Evolutionary conservation across 345 rosid species (phyloP).

Genomic region (Boechera retrofracta): DNA sequence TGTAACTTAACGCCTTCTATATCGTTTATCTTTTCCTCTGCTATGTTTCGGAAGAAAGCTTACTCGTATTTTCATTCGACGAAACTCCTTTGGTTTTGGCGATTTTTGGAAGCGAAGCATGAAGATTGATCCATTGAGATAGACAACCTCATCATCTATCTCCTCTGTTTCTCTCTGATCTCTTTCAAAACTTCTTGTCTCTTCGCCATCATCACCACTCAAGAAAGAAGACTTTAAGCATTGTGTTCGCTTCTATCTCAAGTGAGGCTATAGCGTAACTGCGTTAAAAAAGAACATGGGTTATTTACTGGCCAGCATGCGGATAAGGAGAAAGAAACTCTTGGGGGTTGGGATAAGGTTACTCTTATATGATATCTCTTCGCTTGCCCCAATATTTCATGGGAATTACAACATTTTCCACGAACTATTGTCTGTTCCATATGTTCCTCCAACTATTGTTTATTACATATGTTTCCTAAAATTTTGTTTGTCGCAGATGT

Average conservation of each 20-base stretch:
- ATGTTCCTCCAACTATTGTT: neutral
- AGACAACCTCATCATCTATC: neutral
- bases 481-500: neutral
- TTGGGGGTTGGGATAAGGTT: slow-evolving; percentile 21
- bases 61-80: slow-evolving; percentile 2
- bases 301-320: neutral
- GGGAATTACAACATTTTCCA: neutral
- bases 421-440: neutral
- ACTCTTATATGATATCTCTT: neutral
- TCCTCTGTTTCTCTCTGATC: neutral
- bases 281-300: neutral
- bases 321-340: slow-evolving; percentile 25
- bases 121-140: neutral
- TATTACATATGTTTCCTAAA: neutral
- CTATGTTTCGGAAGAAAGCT: slow-evolving; percentile 10
- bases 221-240: neutral
- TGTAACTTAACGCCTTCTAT: slow-evolving; percentile 1
- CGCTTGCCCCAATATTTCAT: neutral
- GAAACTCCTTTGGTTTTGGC: slow-evolving; percentile 4
- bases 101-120: slow-evolving; percentile 13
- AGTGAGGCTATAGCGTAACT: neutral
- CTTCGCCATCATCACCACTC: neutral
- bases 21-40: neutral
- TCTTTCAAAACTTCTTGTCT: neutral
- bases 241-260: slow-evolving; percentile 3